A percentile compares a stretch with the other conserved stretches of the same genome.
Evolutionary conservation across 1,284 basidiomycete genomes (phyloP).

Genomic region (Pseudozyma pruni): DNA sequence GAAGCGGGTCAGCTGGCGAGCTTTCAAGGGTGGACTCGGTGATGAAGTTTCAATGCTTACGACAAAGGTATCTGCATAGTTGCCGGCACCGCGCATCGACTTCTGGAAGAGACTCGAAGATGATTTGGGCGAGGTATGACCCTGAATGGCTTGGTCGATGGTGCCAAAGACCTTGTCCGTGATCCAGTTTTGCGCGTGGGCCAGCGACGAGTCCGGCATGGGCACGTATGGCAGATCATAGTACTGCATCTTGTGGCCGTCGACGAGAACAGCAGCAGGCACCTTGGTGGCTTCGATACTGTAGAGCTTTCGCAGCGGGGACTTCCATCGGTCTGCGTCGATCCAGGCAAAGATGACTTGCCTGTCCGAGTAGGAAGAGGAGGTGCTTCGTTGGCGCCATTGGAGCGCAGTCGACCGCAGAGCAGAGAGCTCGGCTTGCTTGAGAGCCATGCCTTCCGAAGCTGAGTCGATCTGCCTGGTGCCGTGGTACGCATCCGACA

Average conservation of each 20-base stretch:
- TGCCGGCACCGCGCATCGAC: conserved; percentile 35
- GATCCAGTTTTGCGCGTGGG: conserved; percentile 31
- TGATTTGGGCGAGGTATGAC: conserved; percentile 28
- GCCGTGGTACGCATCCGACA: conserved; percentile 54
- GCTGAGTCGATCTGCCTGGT: conserved; percentile 2
- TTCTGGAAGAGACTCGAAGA: conserved; percentile 47
- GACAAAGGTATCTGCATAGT: conserved; percentile 23
- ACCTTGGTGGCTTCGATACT: conserved; percentile 26
- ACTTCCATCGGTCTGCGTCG: conserved; percentile 60
- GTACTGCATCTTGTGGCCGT: conserved; percentile 48
- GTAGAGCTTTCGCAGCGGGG: conserved; percentile 52
- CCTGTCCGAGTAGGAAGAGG: neutral
- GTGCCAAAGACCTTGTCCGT: conserved; percentile 20
- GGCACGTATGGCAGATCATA: conserved; percentile 31
- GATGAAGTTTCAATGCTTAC: neutral
- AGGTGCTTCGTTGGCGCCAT: conserved; percentile 37
- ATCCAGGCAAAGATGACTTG: conserved; percentile 62
- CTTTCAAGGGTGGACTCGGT: no score
- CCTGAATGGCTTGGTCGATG: conserved; percentile 22
- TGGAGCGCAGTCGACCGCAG: conserved; percentile 43
- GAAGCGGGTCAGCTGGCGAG: no score
- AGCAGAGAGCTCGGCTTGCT: conserved; percentile 47
- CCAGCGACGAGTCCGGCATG: neutral
- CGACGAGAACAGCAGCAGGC: conserved; percentile 49
- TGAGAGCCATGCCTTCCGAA: conserved; percentile 31